Base-by-base conservation (phyloP, 2,329 filamentous ascomycete species). In the Pestalotiopsis sp. region DNA sequence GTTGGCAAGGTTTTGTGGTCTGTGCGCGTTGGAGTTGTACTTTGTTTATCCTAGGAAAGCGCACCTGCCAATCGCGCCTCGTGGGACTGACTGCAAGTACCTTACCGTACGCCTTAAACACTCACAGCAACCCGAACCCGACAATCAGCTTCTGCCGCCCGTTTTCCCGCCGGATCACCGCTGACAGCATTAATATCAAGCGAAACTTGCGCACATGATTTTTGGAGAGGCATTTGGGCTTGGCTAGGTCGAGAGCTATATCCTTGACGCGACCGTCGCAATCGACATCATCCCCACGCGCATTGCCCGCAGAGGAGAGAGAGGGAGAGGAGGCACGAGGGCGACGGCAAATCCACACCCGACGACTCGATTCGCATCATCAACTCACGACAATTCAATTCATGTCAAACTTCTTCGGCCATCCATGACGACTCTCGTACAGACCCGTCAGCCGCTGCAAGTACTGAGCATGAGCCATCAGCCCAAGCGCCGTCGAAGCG, bases 381-480 rank as follows among this genome's bases (percentile, higher is more conserved):
- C 63, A 52, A 49, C n/a, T n/a, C n/a, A 67, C 64, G 25, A 27
- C 31, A 17, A 52, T 66, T 68, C 67, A 65, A 69, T 73, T 70
- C 61, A 76, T 77, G 76, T 74, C 71, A 73, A 69, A 66, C 68
- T 71, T 64, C 64, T 75, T 69, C 75, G 78, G 82, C 83, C 85
- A 87, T 90, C 88, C 88, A 91, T 91, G 89, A 91, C 89, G 88
- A 91, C 89, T 80, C 84, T 91, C 81, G 84, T 91, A 80, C 86
- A 85, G 81, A 86, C 86, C 78, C 88, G 88, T 79, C 85, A 86
- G 82, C 87, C 88, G 83, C 83, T 91, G 82, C 85, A 90, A 87
- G 83, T 88, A 79, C 83, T 90, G 85, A 91, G 88, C 85, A 91
- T 91, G 89, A 88, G 83, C 84, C 89, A 88, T 81, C 84, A 84